phyloP scores from a whole-genome alignment of 345 rosid genomes.

The Aquilaria sinensis region DNA sequence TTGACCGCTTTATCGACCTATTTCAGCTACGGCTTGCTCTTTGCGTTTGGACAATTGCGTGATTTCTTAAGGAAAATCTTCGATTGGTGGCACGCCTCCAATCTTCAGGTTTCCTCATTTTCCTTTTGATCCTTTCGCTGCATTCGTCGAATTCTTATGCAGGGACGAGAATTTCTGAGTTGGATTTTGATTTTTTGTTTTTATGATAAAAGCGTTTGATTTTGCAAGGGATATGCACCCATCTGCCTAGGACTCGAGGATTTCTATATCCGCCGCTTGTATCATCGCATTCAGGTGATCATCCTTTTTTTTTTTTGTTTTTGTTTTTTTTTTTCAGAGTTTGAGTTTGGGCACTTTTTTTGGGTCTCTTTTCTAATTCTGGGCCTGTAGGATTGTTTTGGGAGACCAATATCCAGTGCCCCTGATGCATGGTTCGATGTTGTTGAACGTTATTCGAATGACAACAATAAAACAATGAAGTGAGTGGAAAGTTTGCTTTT shows the following conservation, averaged over 20 bases:
- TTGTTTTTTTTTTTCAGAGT: not conserved
- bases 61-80: constrained; percentile 63
- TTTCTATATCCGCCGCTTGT: constrained; percentile 81
- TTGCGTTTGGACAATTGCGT: constrained; percentile 70
- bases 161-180: no score
- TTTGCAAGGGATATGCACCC: constrained; percentile 74
- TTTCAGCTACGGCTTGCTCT: constrained; percentile 77
- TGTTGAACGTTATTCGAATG: constrained; percentile 61
- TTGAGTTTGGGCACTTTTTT: not conserved
- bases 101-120: constrained; percentile 41
- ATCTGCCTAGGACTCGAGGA: constrained; percentile 90
- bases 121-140: not conserved
- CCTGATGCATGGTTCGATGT: constrained; percentile 74
- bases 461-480: constrained; percentile 66
- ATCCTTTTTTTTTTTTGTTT: not conserved
- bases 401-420: constrained; percentile 63
- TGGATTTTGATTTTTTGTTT: not conserved
- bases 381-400: constrained; percentile 54
- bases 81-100: constrained; percentile 49
- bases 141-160: not conserved
- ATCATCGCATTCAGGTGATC: constrained; percentile 80
- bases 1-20: constrained; percentile 66
- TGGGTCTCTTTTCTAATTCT: not conserved
- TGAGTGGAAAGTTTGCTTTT: constrained; percentile 20
- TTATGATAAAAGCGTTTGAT: not conserved